Evolutionary conservation across 169 alveolate genomes (phyloP).

Genomic region (Cryptosporidium sp.): DNA sequence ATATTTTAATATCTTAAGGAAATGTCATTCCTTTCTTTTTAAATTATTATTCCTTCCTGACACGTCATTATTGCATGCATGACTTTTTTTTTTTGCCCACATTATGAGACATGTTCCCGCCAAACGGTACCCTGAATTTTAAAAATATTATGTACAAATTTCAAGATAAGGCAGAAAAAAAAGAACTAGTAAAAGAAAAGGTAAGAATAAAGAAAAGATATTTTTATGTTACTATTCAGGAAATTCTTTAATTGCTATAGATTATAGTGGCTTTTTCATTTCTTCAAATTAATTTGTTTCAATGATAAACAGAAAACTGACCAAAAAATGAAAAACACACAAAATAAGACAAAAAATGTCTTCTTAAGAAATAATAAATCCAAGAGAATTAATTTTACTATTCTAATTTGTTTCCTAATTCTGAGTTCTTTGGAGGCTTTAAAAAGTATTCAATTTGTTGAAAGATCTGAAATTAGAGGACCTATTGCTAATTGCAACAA

Average conservation of each 20-base stretch:
- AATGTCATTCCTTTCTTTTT: no score
- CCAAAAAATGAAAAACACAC: not conserved
- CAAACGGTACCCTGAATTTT: conserved; percentile 13
- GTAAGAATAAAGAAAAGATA: not conserved
- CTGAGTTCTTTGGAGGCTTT: no score
- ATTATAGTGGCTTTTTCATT: not conserved
- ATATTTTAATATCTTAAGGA: not conserved
- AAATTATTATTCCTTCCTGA: not conserved
- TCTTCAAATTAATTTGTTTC: not conserved
- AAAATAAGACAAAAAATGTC: not conserved
- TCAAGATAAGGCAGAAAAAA: not conserved
- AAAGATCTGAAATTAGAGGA: conserved; percentile 38
- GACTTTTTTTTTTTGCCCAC: conserved; percentile 3
- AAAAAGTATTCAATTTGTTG: not conserved
- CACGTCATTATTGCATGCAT: conserved; percentile 26
- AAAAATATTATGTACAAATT: not conserved
- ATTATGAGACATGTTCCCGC: conserved; percentile 27
- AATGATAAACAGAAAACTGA: not conserved
- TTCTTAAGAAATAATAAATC: no score
- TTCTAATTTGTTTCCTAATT: not conserved
- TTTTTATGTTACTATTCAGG: not conserved
- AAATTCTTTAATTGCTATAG: not conserved
- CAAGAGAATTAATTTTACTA: no score
- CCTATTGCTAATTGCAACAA: conserved; percentile 31
- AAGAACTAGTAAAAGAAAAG: not conserved